Base-by-base conservation (phyloP, 2,329 filamentous ascomycete genomes). In the Colletotrichum graminicola region DNA sequence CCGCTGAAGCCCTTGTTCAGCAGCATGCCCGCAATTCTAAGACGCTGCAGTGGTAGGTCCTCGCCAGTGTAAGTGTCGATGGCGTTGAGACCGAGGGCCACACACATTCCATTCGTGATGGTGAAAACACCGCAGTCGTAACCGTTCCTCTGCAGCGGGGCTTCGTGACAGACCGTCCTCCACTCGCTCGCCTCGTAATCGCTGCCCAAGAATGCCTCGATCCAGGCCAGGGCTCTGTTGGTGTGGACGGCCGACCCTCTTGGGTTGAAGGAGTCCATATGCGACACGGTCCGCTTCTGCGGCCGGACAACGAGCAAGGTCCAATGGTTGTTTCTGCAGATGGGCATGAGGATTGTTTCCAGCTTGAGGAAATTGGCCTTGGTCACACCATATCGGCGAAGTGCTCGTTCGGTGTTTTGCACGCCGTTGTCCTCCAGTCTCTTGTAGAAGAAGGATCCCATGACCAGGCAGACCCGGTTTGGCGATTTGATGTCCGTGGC, bases 101-200 rank as follows among this genome's bases (percentile, higher is more conserved):
- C 76, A 66, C 90, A 92, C 59, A 94, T 86, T 21, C 88, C 90
- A 76, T 95, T 95, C 23, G 92, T 88, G 74, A 93, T 89, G 18
- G 91, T 89, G 78, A 94, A 93, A 4, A 94, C 88, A n/a, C 93
- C 93, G 75, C 93, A 95, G 78, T 95, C 93, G 76, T 87, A 89
- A 1, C 87, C 86, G 76, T 95, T 95, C 34, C 81, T 84, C 78
- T 95, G 93, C 3, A 74, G 76, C 0, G 88, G 86, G 45, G 87
- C 88, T 21, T 80, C 79, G 55, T 86, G 83, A n/a, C 80, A 78
- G 10, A 87, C 81, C 1, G 84, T 81, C 32, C 79, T 83, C 93
- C 93, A 95, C 51, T 93, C 90, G 1, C 81, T 80, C 18, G 82
- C 82, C 2, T 84, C 77, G 76, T 87, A 94, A 7, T 81, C 79